Base-by-base conservation (phyloP, 1,284 basidiomycete genomes). In the Cystobasidium sp. region DNA sequence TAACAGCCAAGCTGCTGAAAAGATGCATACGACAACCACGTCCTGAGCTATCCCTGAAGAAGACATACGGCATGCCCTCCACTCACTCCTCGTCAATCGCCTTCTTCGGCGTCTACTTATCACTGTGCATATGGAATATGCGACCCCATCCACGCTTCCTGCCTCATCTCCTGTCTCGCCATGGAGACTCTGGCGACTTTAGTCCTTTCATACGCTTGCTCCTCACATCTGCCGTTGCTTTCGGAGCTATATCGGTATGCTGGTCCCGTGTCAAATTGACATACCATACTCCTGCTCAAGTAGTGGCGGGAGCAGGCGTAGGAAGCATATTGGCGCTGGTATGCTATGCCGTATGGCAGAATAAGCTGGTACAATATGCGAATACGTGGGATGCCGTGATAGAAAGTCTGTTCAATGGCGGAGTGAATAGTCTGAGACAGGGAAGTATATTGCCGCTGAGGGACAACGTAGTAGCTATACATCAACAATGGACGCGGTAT, bases 1-100 rank as follows among this genome's bases (percentile, higher is more conserved):
- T 59, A 14, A 9, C 75, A 81, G 81, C 81, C 55, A 81, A 81
- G 68, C 39, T 79, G 18, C 77, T 81, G 10, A 81, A 81, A 68
- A 75, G 74, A 6, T 79, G 71, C 75, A 80, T 81, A 65, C 72
- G 76, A 9, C 80, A 81, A 69, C 80, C 81, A 6, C 78, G 81
- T 51, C 81, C 81, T 3, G 64, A 64, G 14, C 75, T 68, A 24
- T 76, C 79, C 6, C 64, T 75, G 8, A 78, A 77, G 56, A 80
- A 78, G 62, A 74, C 77, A 3, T 81, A 80, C 68, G 81, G 81
- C 49, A 81, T 81, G 81, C 81, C 81, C n/a, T 80, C 79, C n/a
- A 81, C 81, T 3, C 81, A 81, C 71, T 81, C 80, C 18, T 79
- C 78, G 41, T 78, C 79, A 5, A 80, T 81, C 63, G 74, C 79